Percentiles rank a stretch among this genome's conserved stretches.
phyloP scores from a whole-genome alignment of 345 rosid genomes.

The Brassica napus region DNA sequence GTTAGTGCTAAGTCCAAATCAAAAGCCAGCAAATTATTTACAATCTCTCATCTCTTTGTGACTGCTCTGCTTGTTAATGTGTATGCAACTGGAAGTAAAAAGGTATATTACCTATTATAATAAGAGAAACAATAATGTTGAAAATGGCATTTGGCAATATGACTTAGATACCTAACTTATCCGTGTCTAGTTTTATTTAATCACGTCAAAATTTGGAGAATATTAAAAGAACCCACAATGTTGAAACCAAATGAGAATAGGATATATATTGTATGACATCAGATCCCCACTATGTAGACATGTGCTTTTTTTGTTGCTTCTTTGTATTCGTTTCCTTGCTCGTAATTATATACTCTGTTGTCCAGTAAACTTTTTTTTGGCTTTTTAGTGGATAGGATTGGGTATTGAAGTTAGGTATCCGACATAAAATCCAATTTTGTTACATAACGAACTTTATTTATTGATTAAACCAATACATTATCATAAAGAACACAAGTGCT shows the following conservation, averaged over 20 bases:
- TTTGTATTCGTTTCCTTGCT: neutral
- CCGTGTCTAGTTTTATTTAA: neutral
- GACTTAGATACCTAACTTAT: conserved; percentile 24
- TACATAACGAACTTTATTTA: neutral
- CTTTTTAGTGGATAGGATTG: neutral
- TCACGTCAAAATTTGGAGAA: neutral
- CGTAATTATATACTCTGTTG: conserved; percentile 1
- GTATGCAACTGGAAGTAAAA: neutral
- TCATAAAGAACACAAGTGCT: neutral
- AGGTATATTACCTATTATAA: neutral
- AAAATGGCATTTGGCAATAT: neutral
- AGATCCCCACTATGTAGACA: conserved; percentile 7
- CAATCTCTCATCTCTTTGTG: neutral
- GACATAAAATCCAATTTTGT: neutral
- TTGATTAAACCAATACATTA: neutral
- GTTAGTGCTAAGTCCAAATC: neutral
- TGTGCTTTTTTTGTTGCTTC: neutral
- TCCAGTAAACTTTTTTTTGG: conserved; percentile 4
- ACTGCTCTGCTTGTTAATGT: conserved; percentile 5
- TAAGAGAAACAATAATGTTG: neutral
- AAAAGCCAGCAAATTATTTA: neutral
- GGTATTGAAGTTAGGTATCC: neutral
- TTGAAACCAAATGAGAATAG: neutral
- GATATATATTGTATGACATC: conserved; percentile 11
- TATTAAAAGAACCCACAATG: conserved; percentile 18